These are phyloP conservation scores for Metrosideros polymorpha DNA, from an alignment of 441 rosid genomes.

Conservation along the genomic window DNA sequence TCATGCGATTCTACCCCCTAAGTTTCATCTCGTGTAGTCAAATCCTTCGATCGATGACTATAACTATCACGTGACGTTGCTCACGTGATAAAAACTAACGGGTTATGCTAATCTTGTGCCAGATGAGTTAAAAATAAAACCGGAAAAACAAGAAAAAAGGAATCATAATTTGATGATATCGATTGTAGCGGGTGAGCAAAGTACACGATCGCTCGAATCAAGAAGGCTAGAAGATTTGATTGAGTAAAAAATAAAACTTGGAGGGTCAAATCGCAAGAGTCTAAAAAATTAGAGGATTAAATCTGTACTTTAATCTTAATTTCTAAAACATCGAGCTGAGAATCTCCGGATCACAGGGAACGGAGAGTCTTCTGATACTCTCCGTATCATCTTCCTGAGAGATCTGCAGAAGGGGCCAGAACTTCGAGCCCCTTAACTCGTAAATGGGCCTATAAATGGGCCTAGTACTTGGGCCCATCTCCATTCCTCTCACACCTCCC, in stretches of 20 bases:
- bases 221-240: background rate
- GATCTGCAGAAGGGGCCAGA: too few species aligned
- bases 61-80: background rate
- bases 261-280: background rate
- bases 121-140: background rate
- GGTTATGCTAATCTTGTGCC: background rate
- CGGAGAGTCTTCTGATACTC: too few species aligned
- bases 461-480: too few species aligned
- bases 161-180: background rate
- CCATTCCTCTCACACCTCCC: background rate
- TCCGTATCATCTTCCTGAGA: too few species aligned
- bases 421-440: too few species aligned
- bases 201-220: background rate
- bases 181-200: background rate
- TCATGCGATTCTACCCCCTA: background rate
- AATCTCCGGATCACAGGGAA: background rate
- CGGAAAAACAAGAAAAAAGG: background rate
- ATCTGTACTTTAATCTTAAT: background rate
- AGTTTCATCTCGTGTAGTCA: background rate
- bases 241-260: background rate
- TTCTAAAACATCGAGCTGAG: background rate
- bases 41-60: background rate
- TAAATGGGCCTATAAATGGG: too few species aligned
- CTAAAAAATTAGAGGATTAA: background rate
- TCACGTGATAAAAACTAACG: background rate